These are phyloP conservation scores for Flaveria ramosissima DNA, from an alignment of 129 eudicot genomes.

Conservation along the genomic window DNA sequence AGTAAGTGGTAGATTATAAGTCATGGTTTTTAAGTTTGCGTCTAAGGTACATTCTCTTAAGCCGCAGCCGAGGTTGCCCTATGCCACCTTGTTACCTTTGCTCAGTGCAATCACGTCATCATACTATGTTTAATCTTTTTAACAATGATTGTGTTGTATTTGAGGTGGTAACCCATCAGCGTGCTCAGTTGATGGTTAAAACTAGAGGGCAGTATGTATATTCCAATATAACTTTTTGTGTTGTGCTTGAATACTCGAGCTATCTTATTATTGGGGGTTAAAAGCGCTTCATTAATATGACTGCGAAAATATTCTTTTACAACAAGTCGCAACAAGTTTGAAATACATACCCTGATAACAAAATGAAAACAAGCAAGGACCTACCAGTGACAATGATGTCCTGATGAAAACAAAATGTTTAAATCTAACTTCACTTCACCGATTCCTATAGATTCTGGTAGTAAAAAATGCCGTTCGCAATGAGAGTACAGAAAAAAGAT, in stretches of 20 bases:
- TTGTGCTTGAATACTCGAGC: not conserved
- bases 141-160: too few species aligned
- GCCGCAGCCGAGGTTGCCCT: too few species aligned
- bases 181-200: not conserved
- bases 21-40: too few species aligned
- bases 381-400: not conserved
- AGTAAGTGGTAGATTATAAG: too few species aligned
- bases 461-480: not conserved
- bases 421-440: constrained; percentile 3
- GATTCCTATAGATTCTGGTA: not conserved
- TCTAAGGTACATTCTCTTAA: too few species aligned
- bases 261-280: not conserved
- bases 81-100: too few species aligned
- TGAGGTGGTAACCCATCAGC: too few species aligned
- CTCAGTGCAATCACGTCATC: too few species aligned
- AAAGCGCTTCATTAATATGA: too few species aligned
- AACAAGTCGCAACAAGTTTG: not conserved
- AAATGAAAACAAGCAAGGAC: not conserved
- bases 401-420: constrained; percentile 7
- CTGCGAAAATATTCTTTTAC: not conserved
- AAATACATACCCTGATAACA: not conserved
- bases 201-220: not conserved
- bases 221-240: not conserved
- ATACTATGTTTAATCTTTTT: too few species aligned
- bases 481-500: constrained; percentile 12